Evolutionary conservation across 345 rosid species (phyloP).

Genomic region (Odontarrhena argentea): DNA sequence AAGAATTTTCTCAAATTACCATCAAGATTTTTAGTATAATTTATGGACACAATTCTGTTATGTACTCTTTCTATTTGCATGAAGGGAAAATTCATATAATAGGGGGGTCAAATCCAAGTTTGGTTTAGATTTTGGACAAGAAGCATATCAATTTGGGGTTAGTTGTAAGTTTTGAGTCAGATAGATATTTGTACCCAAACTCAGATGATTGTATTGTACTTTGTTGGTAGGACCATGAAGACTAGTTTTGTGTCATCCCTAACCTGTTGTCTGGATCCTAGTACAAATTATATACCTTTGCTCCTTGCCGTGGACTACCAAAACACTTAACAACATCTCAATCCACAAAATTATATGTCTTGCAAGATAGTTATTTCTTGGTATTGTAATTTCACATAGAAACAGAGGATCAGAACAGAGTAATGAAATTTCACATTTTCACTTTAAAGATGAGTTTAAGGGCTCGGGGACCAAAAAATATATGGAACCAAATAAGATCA

Average conservation of each 20-base stretch:
- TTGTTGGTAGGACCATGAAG: neutral
- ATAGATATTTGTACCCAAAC: neutral
- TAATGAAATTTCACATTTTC: neutral
- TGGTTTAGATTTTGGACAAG: neutral
- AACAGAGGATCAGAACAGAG: neutral
- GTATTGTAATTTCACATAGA: neutral
- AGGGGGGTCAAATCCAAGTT: neutral
- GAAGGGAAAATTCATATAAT: neutral
- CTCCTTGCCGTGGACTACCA: no score
- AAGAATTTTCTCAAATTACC: neutral
- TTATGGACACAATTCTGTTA: neutral
- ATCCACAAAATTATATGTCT: no score
- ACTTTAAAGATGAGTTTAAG: neutral
- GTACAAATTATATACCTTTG: no score
- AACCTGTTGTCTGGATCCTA: neutral
- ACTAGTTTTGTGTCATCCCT: neutral
- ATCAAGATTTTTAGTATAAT: slow-evolving; percentile 10
- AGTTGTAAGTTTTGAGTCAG: neutral
- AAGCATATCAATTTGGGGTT: neutral
- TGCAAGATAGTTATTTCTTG: no score
- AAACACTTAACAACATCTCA: no score
- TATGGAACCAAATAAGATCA: neutral
- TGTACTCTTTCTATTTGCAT: neutral
- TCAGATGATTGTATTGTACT: neutral
- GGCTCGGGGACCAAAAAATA: no score